phyloP scores from a whole-genome alignment of 371 early-diverging fungal species.

The Parasitella parasitica region DNA sequence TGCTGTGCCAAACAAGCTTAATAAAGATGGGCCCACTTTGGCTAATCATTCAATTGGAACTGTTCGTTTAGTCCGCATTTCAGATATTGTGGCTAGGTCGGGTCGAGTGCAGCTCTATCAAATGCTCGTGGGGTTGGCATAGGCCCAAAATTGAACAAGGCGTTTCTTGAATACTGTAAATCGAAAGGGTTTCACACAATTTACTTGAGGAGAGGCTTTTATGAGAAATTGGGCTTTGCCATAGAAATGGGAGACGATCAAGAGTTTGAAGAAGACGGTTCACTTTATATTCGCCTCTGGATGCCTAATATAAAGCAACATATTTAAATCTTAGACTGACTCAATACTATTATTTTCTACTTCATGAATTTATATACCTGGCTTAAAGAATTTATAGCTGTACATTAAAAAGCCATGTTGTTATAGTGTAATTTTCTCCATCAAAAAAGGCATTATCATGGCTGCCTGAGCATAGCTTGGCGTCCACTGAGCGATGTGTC shows the following conservation, averaged over 20 bases:
- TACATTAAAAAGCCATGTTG: no score
- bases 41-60: conserved; percentile 31
- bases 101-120: conserved; percentile 42
- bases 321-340: no score
- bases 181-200: conserved; percentile 17
- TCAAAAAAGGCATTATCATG: no score
- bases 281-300: conserved; percentile 46
- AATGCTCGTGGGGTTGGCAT: conserved; percentile 32
- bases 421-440: no score
- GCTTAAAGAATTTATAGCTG: no score
- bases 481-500: no score
- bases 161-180: conserved; percentile 17
- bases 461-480: no score
- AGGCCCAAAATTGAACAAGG: conserved; percentile 29
- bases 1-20: conserved; percentile 17
- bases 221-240: conserved; percentile 37
- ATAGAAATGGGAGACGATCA: conserved; percentile 32
- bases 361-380: no score
- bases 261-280: conserved; percentile 38
- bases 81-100: conserved; percentile 27
- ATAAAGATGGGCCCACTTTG: conserved; percentile 5
- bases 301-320: background rate
- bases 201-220: conserved; percentile 36
- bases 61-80: conserved; percentile 21
- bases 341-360: no score